Base-by-base conservation (phyloP, 179 eudicot genomes). In the Beta macrorhiza region DNA sequence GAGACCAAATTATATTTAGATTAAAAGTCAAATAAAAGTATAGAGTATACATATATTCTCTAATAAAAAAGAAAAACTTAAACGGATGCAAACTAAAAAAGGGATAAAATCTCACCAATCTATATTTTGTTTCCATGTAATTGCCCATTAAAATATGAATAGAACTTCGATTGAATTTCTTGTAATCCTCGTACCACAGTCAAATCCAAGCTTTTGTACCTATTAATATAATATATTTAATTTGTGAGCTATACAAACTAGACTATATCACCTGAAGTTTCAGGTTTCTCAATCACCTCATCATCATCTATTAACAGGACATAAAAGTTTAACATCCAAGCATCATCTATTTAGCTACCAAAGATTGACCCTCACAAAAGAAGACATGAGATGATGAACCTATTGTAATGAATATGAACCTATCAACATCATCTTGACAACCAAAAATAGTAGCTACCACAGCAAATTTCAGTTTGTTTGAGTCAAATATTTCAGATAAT, bases 141-240 rank as follows among this genome's bases (percentile, higher is more conserved):
- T 78, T 86, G 93, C 51, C 93, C 95, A 82, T 89, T 82, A 80
- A 91, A 91, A 79, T 83, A 91, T 49, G 93, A 91, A 80, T 80
- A 87, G n/a, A 89, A 83, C 53, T 88, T 86, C 8, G 89, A 87
- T 74, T 87, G 85, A 74, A 83, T 84, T 81, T 90, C 92, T 82
- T 86, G 84, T 77, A 91, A 79, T 47, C 88, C 91, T 65, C 87
- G 89, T 80, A 90, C 90, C 61, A 82, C 88, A 81, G 82, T 90
- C 45, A 89, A 78, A 67, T 90, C 83, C 79, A 90, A 83, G 84
- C 81, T 83, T 59, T 91, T 77, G 80, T 91, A 91, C 91, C 93
- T 91, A 80, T 78, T 79, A 15, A 77, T 77, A 81, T 57, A 44
- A 74, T 73, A 47, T 7, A 56, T 29, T 51, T 52, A 6, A 62